Conservation (phyloP, 2,329 filamentous ascomycete species). For the Phialophora verrucosa region DNA sequence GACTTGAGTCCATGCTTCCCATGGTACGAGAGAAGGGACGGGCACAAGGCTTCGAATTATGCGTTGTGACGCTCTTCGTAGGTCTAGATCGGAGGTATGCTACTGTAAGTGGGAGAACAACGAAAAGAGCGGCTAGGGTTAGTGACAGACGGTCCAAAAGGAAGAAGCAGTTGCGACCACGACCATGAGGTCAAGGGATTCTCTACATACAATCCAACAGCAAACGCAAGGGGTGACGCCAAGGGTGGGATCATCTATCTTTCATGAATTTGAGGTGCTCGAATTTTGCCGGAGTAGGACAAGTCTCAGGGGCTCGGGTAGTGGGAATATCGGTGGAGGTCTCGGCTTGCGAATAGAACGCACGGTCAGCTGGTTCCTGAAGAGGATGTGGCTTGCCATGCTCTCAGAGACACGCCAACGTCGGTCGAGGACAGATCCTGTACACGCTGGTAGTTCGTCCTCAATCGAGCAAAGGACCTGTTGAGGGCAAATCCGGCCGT, state of each 20-base stretch:
- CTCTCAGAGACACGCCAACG: background rate
- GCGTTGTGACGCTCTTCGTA: conserved; percentile 1
- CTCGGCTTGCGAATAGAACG: conserved; percentile 2
- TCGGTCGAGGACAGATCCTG: background rate
- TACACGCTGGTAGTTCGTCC: background rate
- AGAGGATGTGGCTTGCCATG: background rate
- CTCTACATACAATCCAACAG: background rate
- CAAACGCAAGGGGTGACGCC: conserved; percentile 3
- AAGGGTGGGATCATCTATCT: background rate
- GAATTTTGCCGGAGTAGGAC: background rate
- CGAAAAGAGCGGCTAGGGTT: conserved; percentile 7
- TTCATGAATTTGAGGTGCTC: background rate
- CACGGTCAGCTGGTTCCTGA: background rate
- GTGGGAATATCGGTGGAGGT: conserved; percentile 6
- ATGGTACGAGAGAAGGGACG: conserved; percentile 5
- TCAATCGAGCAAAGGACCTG: background rate
- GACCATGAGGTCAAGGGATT: background rate
- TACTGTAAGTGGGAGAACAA: background rate
- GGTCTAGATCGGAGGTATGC: background rate
- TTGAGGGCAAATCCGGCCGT: background rate
- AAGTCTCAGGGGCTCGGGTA: conserved; percentile 3
- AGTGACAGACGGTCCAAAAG: background rate
- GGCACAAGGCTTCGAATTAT: background rate
- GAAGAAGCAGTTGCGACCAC: background rate
- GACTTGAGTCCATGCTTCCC: conserved; percentile 15